Evolutionary conservation across 371 early-diverging fungal genomes (phyloP).

Genomic region (Mucor mucedo): DNA sequence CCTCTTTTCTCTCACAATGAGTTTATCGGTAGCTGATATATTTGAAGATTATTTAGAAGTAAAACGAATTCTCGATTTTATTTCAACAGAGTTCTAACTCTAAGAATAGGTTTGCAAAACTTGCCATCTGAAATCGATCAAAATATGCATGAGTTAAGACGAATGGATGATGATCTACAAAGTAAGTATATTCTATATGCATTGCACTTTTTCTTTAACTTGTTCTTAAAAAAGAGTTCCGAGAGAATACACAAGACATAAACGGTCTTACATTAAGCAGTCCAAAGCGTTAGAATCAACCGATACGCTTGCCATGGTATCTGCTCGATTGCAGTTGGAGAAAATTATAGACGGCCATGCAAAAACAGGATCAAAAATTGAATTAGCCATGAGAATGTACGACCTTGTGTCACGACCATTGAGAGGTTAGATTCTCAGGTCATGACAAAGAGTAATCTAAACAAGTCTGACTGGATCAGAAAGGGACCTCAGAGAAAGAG

Average conservation of each 20-base stretch:
- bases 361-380: slow-evolving; percentile 47
- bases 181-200: slow-evolving; percentile 15
- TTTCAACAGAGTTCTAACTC: neutral
- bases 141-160: slow-evolving; percentile 45
- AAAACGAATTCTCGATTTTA: neutral
- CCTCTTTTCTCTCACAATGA: slow-evolving; percentile 19
- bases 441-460: slow-evolving; percentile 29
- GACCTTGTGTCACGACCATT: slow-evolving; percentile 43
- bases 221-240: slow-evolving; percentile 11
- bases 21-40: slow-evolving; percentile 38
- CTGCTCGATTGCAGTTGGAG: slow-evolving; percentile 28
- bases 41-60: slow-evolving; percentile 47
- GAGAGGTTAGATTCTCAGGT: slow-evolving; percentile 41
- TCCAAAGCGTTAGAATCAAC: slow-evolving; percentile 6
- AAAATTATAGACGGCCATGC: slow-evolving; percentile 37
- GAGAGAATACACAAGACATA: slow-evolving; percentile 35
- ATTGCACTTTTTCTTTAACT: neutral
- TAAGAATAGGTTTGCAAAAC: slow-evolving; percentile 37
- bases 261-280: slow-evolving; percentile 25
- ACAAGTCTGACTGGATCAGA: slow-evolving; percentile 33
- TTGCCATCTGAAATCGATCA: slow-evolving; percentile 45
- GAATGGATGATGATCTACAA: slow-evolving; percentile 45
- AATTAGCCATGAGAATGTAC: slow-evolving; percentile 42
- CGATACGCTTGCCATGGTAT: slow-evolving; percentile 8
- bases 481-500: slow-evolving; percentile 9